Conservation (phyloP, 768 basidiomycete species). For the Pulveroboletus sp. region DNA sequence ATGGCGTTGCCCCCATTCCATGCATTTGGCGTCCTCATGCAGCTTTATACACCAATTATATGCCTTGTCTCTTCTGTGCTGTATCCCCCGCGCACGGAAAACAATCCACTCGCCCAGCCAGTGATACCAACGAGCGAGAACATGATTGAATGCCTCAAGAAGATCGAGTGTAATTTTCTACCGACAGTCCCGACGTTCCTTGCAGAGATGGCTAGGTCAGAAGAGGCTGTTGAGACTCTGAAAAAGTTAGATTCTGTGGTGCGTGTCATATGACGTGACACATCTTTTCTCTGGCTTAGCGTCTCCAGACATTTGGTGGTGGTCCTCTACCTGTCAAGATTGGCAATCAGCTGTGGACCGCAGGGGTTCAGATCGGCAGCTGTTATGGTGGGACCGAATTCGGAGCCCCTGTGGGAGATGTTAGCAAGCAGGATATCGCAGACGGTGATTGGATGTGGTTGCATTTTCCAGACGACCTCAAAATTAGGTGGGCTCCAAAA, state of each 20-base stretch:
- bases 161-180: conserved; percentile 27
- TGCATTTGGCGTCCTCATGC: conserved; percentile 12
- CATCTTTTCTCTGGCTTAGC: not conserved
- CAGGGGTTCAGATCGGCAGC: conserved; percentile 30
- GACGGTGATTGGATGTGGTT: conserved; percentile 36
- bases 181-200: conserved; percentile 37
- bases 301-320: conserved; percentile 34
- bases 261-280: not conserved
- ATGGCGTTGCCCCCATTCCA: conserved; percentile 30
- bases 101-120: conserved; percentile 25
- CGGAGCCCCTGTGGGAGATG: conserved; percentile 4
- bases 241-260: conserved; percentile 28
- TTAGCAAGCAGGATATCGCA: conserved; percentile 9
- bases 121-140: conserved; percentile 37
- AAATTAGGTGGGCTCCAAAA: conserved; percentile 28
- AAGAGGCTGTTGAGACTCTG: conserved; percentile 23
- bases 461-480: conserved; percentile 18
- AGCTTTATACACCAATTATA: conserved; percentile 20
- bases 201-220: conserved; percentile 32
- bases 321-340: conserved; percentile 33
- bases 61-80: conserved; percentile 15
- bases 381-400: conserved; percentile 37
- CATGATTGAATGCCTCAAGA: conserved; percentile 32
- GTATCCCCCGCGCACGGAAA: conserved; percentile 25
- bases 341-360: conserved; percentile 31